Percentiles rank a stretch among this genome's conserved stretches.
Conservation (phyloP, 2,329 filamentous ascomycete genomes). For the Trichoderma hamatum region DNA sequence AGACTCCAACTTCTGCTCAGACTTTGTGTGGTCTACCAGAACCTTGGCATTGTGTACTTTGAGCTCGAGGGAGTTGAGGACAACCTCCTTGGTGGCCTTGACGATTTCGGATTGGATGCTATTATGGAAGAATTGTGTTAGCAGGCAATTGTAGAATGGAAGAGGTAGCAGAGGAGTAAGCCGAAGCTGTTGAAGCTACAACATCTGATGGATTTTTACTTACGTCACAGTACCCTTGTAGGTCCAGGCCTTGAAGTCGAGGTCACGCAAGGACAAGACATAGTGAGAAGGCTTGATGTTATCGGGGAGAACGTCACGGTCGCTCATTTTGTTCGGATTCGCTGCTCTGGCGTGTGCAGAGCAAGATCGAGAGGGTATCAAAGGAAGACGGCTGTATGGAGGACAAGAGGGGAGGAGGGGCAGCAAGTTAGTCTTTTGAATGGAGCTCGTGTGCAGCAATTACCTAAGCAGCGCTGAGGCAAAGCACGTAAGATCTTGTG, state of each 20-base stretch:
- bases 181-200: neutral
- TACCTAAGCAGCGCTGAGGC: neutral
- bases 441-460: neutral
- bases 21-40: constrained; percentile 59
- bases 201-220: constrained; percentile 29
- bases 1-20: constrained; percentile 60
- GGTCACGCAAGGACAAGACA: constrained; percentile 74
- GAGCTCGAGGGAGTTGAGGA: constrained; percentile 84
- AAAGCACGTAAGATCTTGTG: neutral
- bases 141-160: neutral
- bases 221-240: constrained; percentile 80
- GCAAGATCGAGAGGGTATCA: constrained; percentile 38
- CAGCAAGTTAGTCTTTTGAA: constrained; percentile 12
- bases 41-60: constrained; percentile 70
- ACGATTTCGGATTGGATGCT: constrained; percentile 76
- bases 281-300: constrained; percentile 84
- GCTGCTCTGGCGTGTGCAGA: constrained; percentile 43
- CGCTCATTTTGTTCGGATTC: constrained; percentile 50
- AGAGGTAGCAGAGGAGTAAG: neutral
- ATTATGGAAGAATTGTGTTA: constrained; percentile 50
- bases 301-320: constrained; percentile 65
- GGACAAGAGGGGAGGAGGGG: constrained; percentile 12
- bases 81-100: constrained; percentile 73
- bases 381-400: constrained; percentile 32
- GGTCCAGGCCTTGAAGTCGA: constrained; percentile 74